These are phyloP conservation scores for Sindora glabra DNA, from an alignment of 306 rosid genomes.

Conservation along the genomic window DNA sequence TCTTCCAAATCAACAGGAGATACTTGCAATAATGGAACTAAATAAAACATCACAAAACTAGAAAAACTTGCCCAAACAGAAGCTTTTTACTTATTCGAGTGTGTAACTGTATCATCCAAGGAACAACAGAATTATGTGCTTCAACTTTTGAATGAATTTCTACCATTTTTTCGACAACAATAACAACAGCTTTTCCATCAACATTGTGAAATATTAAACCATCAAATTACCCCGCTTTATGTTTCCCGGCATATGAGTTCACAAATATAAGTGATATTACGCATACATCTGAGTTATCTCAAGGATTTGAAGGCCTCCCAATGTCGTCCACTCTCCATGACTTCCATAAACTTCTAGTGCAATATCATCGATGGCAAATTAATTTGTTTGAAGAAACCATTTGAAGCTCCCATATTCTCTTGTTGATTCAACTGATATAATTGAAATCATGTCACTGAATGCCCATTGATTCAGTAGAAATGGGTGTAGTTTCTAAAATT, in stretches of 20 bases:
- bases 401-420: slow-evolving; percentile 19
- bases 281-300: slow-evolving; percentile 25
- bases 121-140: slow-evolving; percentile 4
- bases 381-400: slow-evolving; percentile 15
- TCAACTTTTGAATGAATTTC: slow-evolving; percentile 11
- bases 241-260: slow-evolving; percentile 6
- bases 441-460: slow-evolving; percentile 23
- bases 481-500: slow-evolving; percentile 43
- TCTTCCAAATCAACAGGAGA: too few species aligned
- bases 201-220: slow-evolving; percentile 16
- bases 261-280: too few species aligned
- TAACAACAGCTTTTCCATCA: slow-evolving; percentile 15
- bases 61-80: too few species aligned
- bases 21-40: too few species aligned
- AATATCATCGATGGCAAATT: slow-evolving; percentile 12
- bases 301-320: slow-evolving; percentile 14
- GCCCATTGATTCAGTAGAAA: slow-evolving; percentile 43
- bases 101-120: slow-evolving; percentile 8
- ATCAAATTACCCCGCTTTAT: slow-evolving; percentile 14
- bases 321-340: neutral
- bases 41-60: too few species aligned
- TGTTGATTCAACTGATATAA: slow-evolving; percentile 14
- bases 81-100: slow-evolving; percentile 7
- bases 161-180: slow-evolving; percentile 8
- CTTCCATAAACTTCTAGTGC: neutral